A percentile compares a stretch with the other conserved stretches of the same genome.
Evolutionary conservation across 805 yeast genomes (phyloP).

Genomic region (Hanseniaspora lachancei): DNA sequence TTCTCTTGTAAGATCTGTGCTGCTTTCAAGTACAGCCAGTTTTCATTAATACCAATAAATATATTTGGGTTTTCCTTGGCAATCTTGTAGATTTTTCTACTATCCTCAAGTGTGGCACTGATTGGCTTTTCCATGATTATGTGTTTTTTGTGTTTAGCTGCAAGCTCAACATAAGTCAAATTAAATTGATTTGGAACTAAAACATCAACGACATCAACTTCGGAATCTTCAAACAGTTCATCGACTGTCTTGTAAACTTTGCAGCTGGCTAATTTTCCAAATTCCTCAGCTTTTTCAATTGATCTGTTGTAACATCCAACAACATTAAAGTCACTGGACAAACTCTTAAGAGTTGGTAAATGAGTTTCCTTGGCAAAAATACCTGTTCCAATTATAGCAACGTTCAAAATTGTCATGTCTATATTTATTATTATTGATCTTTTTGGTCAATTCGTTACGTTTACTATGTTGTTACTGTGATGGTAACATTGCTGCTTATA

Average conservation of each 20-base stretch:
- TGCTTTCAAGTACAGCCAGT: conserved; percentile 67
- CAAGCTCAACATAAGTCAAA: conserved; percentile 51
- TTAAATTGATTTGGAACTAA: conserved; percentile 81
- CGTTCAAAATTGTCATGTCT: conserved; percentile 32
- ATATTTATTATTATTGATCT: background rate
- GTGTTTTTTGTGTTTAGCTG: conserved; percentile 64
- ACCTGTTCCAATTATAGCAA: conserved; percentile 69
- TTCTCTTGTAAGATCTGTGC: conserved; percentile 41
- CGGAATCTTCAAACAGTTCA: conserved; percentile 49
- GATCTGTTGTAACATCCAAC: conserved; percentile 75
- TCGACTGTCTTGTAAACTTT: conserved; percentile 52
- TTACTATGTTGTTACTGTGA: background rate
- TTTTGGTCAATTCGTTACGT: background rate
- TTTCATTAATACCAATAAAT: conserved; percentile 70
- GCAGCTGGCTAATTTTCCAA: conserved; percentile 49
- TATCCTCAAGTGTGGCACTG: conserved; percentile 74
- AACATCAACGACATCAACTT: conserved; percentile 68
- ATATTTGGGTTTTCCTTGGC: conserved; percentile 42
- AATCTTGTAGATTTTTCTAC: conserved; percentile 60
- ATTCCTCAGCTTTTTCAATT: conserved; percentile 63
- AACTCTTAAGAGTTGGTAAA: conserved; percentile 53
- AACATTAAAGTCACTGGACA: conserved; percentile 41
- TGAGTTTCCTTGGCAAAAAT: conserved; percentile 80
- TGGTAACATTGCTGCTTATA: too few species aligned
- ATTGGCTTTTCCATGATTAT: conserved; percentile 81